Percentiles rank a stretch among this genome's conserved stretches.
These are phyloP conservation scores for Chlamydomonas reinhardtii DNA, from an alignment of 163 green algal genomes.

Conservation along the genomic window DNA sequence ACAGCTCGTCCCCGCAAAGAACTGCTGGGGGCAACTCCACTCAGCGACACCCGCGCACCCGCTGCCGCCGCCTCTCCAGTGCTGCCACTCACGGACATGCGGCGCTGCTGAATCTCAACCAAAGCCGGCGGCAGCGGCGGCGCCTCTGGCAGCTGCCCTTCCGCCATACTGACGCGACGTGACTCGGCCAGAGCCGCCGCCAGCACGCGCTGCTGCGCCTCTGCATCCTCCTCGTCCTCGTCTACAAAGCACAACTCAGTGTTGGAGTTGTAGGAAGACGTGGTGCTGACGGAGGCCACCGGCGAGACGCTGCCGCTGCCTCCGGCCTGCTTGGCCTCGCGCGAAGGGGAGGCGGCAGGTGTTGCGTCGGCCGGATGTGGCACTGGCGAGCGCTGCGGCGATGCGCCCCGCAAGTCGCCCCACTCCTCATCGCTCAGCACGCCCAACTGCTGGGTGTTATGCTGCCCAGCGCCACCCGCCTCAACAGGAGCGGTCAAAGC, in stretches of 20 bases:
- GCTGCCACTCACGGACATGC: not conserved
- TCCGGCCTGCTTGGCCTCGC: not conserved
- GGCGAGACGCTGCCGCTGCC: not conserved
- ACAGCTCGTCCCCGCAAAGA: too few species aligned
- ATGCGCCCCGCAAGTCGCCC: not conserved
- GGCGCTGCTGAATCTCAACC: not conserved
- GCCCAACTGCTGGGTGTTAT: too few species aligned
- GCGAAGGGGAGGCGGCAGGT: too few species aligned
- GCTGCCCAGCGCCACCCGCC: too few species aligned
- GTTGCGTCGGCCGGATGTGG: too few species aligned
- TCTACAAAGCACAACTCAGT: conserved; percentile 17
- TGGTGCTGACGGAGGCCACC: conserved; percentile 29
- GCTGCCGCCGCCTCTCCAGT: too few species aligned
- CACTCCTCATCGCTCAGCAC: not conserved
- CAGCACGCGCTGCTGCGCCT: not conserved
- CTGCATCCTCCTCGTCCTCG: conserved; percentile 13
- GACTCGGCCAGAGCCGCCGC: conserved; percentile 14
- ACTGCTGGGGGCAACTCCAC: too few species aligned
- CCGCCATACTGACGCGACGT: not conserved
- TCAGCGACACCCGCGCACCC: too few species aligned
- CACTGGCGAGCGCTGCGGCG: too few species aligned
- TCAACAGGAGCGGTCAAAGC: too few species aligned
- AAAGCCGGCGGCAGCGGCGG: not conserved
- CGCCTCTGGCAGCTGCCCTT: too few species aligned
- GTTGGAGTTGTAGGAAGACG: conserved; percentile 10